Percentiles rank a stretch among this genome's conserved stretches.
Conservation (phyloP, 2,329 filamentous ascomycete species). For the Xenosphaeropsis pyriputrescens region DNA sequence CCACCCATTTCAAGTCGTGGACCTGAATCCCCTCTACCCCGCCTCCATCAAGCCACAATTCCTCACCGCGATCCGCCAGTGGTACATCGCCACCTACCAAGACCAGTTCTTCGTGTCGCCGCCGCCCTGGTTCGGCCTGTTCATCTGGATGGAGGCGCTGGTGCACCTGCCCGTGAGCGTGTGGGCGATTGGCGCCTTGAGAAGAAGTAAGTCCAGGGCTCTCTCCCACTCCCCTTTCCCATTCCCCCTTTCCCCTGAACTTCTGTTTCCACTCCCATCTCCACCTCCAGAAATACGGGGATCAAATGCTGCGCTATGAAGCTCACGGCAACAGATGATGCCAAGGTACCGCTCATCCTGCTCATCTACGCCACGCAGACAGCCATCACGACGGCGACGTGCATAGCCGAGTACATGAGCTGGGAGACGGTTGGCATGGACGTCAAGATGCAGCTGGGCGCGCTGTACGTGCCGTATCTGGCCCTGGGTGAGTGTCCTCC, state of each 20-base stretch:
- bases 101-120: slow-evolving; percentile 48
- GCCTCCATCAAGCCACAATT: slow-evolving; percentile 28
- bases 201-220: slow-evolving; percentile 30
- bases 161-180: slow-evolving; percentile 46
- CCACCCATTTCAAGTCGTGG: slow-evolving; percentile 30
- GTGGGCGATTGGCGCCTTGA: slow-evolving; percentile 41
- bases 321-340: slow-evolving; percentile 27
- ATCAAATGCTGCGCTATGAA: background rate
- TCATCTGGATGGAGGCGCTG: slow-evolving; percentile 40
- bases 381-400: slow-evolving; percentile 45
- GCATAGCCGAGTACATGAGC: slow-evolving; percentile 42
- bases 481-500: slow-evolving; percentile 30
- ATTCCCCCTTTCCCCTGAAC: background rate
- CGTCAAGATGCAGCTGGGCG: slow-evolving; percentile 32
- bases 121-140: slow-evolving; percentile 42
- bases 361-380: slow-evolving; percentile 44
- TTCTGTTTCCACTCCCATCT: background rate
- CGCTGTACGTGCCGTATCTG: slow-evolving; percentile 41
- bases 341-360: slow-evolving; percentile 41
- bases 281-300: background rate
- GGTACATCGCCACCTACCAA: slow-evolving; percentile 43
- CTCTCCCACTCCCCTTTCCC: too few relatives aligned
- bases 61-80: slow-evolving; percentile 33
- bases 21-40: slow-evolving; percentile 45
- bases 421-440: slow-evolving; percentile 31